Evolutionary conservation across 768 basidiomycete genomes (phyloP), one percentile per base, ranked within the genome.

Genomic region (Pholiota microspora): DNA sequence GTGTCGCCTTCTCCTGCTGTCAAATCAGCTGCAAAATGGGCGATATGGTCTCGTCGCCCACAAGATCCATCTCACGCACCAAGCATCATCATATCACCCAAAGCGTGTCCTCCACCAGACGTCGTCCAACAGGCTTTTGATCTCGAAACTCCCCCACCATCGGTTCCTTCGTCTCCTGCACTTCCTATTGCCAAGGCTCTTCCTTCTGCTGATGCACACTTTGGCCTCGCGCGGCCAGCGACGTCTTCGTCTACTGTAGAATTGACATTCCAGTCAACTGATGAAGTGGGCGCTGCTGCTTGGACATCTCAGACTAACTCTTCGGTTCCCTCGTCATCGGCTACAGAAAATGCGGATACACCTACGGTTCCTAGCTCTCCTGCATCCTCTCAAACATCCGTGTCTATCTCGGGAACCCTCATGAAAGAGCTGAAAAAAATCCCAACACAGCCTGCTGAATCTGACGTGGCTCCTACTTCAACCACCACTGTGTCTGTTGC

Each of bases 21-120:
- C 46, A 58, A 57, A 28, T 60, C 64, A 16, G 54, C 55, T 13
- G 58, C 60, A 21, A 40, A 40, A 40, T 89, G 81, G 71, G 85
- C 82, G 4, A 80, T 91, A 32, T 90, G 87, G 86, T 86, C 88
- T 0, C 78, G 79, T n/a, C 80, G 86, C 23, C 89, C 89, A 0
- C 69, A 74, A 2, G 72, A 89, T 64, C 89, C 89, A 0, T 71
- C 78, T 2, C 66, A 69, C 42, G 89, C 88, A 0, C 87, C 86
- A 1, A 81, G 83, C 3, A 80, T 90, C 54, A 88, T 90, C 59
- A 85, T 91, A 24, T 88, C 88, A 1, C 77, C 83, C 0, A 69
- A 63, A 18, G 85, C 87, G 2, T 73, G 76, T 32, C 89, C 89
- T 3, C 88, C 89, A 25, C 73, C 72, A 1, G 71, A 82, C 50